These are phyloP conservation scores for Prunus mume DNA, from an alignment of 306 rosid genomes.

Conservation along the genomic window DNA sequence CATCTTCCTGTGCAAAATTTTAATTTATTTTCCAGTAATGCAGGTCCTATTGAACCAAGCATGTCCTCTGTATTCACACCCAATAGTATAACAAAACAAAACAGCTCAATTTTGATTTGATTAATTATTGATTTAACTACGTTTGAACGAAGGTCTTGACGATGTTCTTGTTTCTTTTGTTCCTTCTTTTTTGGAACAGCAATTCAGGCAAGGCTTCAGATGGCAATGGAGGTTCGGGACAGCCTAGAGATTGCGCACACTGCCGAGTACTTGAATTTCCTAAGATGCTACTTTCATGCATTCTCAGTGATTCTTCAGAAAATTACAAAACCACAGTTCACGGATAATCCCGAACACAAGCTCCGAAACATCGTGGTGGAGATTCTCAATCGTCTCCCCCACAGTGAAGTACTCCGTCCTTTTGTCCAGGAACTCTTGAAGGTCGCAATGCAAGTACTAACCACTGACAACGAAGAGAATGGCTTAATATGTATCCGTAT, in stretches of 20 bases:
- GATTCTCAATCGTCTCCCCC: constrained; percentile 94
- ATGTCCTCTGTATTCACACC: neutral
- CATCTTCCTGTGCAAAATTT: neutral
- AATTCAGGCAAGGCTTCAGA: constrained; percentile 71
- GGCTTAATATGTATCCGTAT: constrained; percentile 87
- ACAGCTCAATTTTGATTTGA: neutral
- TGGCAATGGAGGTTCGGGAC: constrained; percentile 98
- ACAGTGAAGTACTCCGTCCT: constrained; percentile 96
- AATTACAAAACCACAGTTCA: constrained; percentile 80
- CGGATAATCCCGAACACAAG: constrained; percentile 82
- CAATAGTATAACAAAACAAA: neutral
- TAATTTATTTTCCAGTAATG: neutral
- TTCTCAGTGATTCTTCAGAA: constrained; percentile 69
- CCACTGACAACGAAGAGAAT: constrained; percentile 93
- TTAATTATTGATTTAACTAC: neutral
- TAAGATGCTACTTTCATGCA: constrained; percentile 84
- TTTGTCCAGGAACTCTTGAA: constrained; percentile 93
- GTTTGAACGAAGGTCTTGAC: neutral
- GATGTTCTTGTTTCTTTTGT: neutral
- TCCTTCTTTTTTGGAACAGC: constrained; percentile 41
- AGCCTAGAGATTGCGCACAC: constrained; percentile 98
- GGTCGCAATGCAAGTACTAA: constrained; percentile 92
- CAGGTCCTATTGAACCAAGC: neutral
- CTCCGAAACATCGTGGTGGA: constrained; percentile 90
- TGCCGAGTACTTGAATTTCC: constrained; percentile 91